Percentiles rank a stretch among this genome's conserved stretches.
phyloP scores from a whole-genome alignment of 768 basidiomycete genomes.

The Mycena pura region DNA sequence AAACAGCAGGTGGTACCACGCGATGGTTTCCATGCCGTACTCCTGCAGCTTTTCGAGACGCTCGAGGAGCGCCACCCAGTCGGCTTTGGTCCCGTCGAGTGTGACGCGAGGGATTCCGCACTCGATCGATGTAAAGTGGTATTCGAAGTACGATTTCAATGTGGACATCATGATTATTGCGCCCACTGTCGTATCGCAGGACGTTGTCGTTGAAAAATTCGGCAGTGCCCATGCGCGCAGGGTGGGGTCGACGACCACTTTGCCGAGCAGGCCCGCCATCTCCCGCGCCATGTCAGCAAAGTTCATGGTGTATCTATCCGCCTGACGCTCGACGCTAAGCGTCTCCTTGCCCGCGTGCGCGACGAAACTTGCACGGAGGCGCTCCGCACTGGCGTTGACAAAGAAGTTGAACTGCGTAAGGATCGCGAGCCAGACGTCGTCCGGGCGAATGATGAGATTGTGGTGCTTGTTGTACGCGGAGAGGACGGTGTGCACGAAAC shows the following conservation, averaged over 20 bases:
- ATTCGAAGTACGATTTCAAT: too few relatives aligned
- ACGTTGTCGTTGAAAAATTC: too few relatives aligned
- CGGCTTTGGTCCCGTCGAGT: slow-evolving; percentile 25
- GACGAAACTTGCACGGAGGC: slow-evolving; percentile 39
- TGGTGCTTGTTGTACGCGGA: neutral
- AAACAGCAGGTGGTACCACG: slow-evolving; percentile 24
- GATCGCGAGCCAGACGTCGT: slow-evolving; percentile 56
- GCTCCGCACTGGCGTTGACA: slow-evolving; percentile 44
- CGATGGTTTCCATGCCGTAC: slow-evolving; percentile 28
- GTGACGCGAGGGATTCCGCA: neutral
- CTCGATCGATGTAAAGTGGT: too few relatives aligned
- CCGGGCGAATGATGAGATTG: slow-evolving; percentile 50
- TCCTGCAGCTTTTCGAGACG: slow-evolving; percentile 29
- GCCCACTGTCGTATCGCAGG: too few relatives aligned
- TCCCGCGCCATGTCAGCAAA: slow-evolving; percentile 30
- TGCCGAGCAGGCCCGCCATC: slow-evolving; percentile 30
- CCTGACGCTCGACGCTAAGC: slow-evolving; percentile 9
- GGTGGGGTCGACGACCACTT: slow-evolving; percentile 35
- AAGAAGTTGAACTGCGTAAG: slow-evolving; percentile 46
- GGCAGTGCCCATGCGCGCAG: slow-evolving; percentile 50
- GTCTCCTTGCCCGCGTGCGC: slow-evolving; percentile 31
- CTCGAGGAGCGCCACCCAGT: slow-evolving; percentile 28
- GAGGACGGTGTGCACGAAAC: neutral
- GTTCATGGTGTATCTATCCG: neutral
- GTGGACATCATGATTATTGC: too few relatives aligned